phyloP scores from a whole-genome alignment of 2,329 filamentous ascomycete genomes.

The Neonectria faginata region DNA sequence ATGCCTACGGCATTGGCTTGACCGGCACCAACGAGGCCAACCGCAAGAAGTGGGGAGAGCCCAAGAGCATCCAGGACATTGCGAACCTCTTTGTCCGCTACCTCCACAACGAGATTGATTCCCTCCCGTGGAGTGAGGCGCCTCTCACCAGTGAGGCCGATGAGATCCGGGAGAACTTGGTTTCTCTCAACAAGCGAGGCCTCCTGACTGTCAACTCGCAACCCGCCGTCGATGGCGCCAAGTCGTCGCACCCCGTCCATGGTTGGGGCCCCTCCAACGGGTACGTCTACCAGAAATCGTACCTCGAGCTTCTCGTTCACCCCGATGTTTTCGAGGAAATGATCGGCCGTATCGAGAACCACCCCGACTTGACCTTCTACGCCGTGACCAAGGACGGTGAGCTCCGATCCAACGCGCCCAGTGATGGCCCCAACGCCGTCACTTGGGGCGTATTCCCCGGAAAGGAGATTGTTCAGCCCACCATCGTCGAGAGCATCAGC shows the following conservation, averaged over 20 bases:
- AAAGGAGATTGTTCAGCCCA: conserved; percentile 99
- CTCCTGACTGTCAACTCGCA: conserved; percentile 98
- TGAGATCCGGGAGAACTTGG: conserved; percentile 79
- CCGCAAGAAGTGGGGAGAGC: conserved; percentile 93
- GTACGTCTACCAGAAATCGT: conserved; percentile 98
- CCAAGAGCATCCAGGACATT: conserved; percentile 82
- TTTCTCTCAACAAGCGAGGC: conserved; percentile 86
- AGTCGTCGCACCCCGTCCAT: conserved; percentile 86
- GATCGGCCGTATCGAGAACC: conserved; percentile 79
- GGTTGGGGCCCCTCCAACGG: conserved; percentile 96
- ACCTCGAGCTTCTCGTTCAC: conserved; percentile 90
- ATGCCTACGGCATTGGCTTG: conserved; percentile 92
- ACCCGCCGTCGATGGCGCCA: conserved; percentile 90
- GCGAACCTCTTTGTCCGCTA: conserved; percentile 87
- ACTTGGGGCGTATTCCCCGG: conserved; percentile 99
- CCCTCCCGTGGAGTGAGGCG: conserved; percentile 93
- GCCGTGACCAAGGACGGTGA: conserved; percentile 87
- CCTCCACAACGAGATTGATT: conserved; percentile 81
- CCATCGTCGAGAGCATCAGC: conserved; percentile 97
- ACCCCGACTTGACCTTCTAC: conserved; percentile 91
- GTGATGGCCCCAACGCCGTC: conserved; percentile 94
- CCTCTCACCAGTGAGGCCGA: conserved; percentile 87
- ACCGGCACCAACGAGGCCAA: conserved; percentile 97
- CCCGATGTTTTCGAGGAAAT: conserved; percentile 83
- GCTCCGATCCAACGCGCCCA: conserved; percentile 84